Conservation (phyloP, 345 rosid genomes). For the Eucalyptus shirleyi region DNA sequence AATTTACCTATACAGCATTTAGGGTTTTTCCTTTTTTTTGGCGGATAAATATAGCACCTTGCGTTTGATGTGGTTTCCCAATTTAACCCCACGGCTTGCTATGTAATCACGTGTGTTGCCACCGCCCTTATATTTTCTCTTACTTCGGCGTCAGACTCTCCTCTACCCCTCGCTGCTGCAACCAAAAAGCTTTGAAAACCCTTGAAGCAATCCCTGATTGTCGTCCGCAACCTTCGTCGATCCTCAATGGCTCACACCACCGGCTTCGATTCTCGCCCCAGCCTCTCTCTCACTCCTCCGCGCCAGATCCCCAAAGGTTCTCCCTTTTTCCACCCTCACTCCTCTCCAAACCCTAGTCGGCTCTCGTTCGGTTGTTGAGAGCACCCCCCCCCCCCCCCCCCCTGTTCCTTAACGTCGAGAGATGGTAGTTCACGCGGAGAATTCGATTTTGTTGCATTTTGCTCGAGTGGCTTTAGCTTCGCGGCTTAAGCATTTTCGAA, state of each 20-base stretch:
- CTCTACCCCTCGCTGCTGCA: not conserved
- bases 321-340: not conserved
- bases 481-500: not conserved
- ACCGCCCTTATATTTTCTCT: not conserved
- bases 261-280: conserved; percentile 34
- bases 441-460: not conserved
- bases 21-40: not conserved
- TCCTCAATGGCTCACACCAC: conserved; percentile 53
- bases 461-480: not conserved
- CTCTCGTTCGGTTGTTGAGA: not conserved
- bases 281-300: conserved; percentile 53
- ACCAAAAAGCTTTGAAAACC: not conserved
- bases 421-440: not conserved
- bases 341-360: not conserved
- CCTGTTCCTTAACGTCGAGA: not conserved
- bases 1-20: not conserved
- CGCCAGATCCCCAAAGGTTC: conserved; percentile 77
- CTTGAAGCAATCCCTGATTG: not conserved
- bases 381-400: no score
- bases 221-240: not conserved
- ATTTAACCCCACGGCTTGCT: not conserved
- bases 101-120: not conserved
- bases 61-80: not conserved
- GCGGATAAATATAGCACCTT: not conserved
- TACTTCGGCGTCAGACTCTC: not conserved